Base-by-base conservation (phyloP, 495 filamentous ascomycete genomes). In the Bombardia bombarda region DNA sequence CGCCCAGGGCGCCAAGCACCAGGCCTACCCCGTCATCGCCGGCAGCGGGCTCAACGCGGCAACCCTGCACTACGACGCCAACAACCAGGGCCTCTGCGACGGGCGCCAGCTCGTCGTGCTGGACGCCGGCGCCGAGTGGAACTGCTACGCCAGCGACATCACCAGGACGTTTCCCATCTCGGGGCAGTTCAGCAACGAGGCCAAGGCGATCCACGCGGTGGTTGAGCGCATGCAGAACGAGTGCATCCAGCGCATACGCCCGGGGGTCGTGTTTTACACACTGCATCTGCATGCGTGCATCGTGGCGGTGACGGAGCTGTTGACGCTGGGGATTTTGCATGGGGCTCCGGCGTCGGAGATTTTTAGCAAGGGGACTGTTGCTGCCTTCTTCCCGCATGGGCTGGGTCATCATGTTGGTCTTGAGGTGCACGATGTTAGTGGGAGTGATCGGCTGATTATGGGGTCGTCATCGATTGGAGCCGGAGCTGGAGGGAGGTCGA, bases 351-450 rank as follows among this genome's bases (percentile, higher is more conserved):
- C 65, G 5, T 65, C 73, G 2, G 87, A 89, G 45, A 80, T 93
- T 45, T 72, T 77, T 36, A 50, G 66, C 28, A 75, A 77, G 2
- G 83, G 89, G 23, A 86, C 80, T 17, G 78, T 78, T 3, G 69
- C 75, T 20, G 82, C 85, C 0, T 97, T 95, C 65, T 93, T 94
- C 63, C 90, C 90, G 2, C 90, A 97, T 60, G 90, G 90, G 2
- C 69, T 90, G 12, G 86, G 86, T 9, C 89, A 97, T 60, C 86
- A 95, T 58, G 68, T 95, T 25, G 90, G 90, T 0, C 72, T 97
- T 13, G 90, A 97, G 59, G 83, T 86, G 30, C 90, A 97, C 53
- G 90, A 97, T 65, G 80, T 86, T 5, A 51, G 41, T n/a, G 61
- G 59, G 20, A 4, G 31, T 2, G 45, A 56, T 42, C 46, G 40